Evolutionary conservation across 495 filamentous ascomycete genomes (phyloP), one percentile per base, ranked within the genome.

Genomic region (Penicillium pancosmium): DNA sequence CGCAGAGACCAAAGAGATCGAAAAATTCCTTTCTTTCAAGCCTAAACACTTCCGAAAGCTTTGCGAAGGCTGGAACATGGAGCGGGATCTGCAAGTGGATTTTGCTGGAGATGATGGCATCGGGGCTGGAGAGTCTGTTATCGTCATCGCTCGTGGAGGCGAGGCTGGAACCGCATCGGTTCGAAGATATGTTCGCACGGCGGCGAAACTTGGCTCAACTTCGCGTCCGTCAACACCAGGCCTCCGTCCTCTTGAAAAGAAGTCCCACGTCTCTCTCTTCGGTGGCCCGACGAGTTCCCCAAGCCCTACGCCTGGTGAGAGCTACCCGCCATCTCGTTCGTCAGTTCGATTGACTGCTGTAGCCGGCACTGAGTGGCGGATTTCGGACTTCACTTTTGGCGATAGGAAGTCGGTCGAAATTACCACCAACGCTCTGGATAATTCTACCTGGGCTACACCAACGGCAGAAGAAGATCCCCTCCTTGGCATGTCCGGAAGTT

Each of bases 51-150:
- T 93, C 73, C 86, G 83, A 23, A 90, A 88, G 63, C 75, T 85
- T 8, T 97, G 90, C 72, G 78, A 88, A 53, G 88, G 89, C 4
- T 98, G 95, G 94, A 89, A 97, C 63, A 98, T 98, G 93, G 84
- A 86, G 53, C 85, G 92, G 52, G 88, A 80, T 50, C 72, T 98
- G 18, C 87, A 92, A 67, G 90, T 96, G 8, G 94, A 98, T 69
- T 98, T 96, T 74, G 89, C 89, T 23, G 86, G 86, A 47, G 89
- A 89, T 60, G 91, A 95, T 72, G 82, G 86, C 15, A 74, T 78
- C 47, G 85, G 85, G 12, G 85, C 84, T 38, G 91, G 91, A 23
- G 92, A 97, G 70, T 80, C 77, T 15, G 70, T 95, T 7, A 77
- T 95, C 51, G 84, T 96, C 3, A 80, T 96, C 54, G 81, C 83